These are phyloP conservation scores for Lasiodiplodia citricola DNA, from an alignment of 2,329 filamentous ascomycete species.

Conservation along the genomic window DNA sequence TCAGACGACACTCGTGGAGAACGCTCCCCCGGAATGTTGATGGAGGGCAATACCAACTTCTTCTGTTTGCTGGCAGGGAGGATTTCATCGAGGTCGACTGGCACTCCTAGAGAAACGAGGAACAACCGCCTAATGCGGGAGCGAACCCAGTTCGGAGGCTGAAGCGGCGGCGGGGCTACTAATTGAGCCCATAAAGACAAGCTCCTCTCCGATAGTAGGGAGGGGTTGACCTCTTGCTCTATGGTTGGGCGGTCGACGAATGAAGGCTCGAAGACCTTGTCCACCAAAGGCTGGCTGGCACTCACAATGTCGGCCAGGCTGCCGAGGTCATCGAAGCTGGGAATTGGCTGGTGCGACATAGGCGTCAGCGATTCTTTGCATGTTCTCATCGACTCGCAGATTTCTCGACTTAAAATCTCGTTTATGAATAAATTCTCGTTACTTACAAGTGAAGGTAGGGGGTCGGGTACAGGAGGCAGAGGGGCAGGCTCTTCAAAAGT, in stretches of 20 bases:
- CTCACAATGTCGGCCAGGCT: conserved; percentile 61
- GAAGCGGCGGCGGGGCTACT: conserved; percentile 89
- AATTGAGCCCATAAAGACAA: conserved; percentile 96
- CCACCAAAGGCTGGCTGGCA: conserved; percentile 69
- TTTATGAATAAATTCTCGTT: conserved; percentile 42
- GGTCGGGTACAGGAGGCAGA: conserved; percentile 46
- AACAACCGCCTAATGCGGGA: conserved; percentile 94
- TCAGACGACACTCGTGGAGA: conserved; percentile 46
- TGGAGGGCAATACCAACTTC: conserved; percentile 90
- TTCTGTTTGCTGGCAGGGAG: conserved; percentile 97
- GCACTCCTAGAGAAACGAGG: conserved; percentile 92
- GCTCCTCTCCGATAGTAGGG: conserved; percentile 78
- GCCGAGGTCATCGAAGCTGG: conserved; percentile 68
- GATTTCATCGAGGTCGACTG: conserved; percentile 96
- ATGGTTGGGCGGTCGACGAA: conserved; percentile 32
- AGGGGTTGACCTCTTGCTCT: conserved; percentile 50
- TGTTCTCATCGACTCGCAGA: conserved; percentile 21
- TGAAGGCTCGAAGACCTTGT: conserved; percentile 60
- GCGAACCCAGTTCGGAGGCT: conserved; percentile 97
- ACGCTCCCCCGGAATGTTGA: conserved; percentile 52
- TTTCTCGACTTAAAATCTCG: conserved; percentile 34
- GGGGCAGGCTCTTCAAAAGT: conserved; percentile 46
- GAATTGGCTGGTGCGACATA: conserved; percentile 60
- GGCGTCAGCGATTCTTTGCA: conserved; percentile 35
- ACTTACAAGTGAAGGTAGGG: conserved; percentile 57